These are phyloP conservation scores for Vitellaria paradoxa DNA, from an alignment of 179 eudicot species.

Conservation along the genomic window DNA sequence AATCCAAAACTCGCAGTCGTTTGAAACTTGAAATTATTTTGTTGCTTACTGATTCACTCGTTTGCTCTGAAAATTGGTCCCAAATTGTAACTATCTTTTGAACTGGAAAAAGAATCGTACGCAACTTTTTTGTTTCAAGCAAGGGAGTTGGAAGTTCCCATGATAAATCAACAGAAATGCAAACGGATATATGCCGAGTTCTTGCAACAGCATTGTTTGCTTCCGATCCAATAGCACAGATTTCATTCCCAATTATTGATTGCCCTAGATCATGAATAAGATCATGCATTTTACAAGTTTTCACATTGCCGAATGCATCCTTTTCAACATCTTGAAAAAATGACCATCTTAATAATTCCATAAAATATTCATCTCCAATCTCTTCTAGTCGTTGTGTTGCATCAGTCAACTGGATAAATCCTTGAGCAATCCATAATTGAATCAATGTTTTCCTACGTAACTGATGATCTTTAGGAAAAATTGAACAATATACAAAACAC, in stretches of 20 bases:
- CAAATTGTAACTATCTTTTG: background rate
- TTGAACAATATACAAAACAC: slow-evolving; percentile 5
- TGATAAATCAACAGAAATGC: too few species aligned
- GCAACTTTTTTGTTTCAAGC: background rate
- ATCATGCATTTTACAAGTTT: background rate
- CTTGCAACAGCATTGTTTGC: background rate
- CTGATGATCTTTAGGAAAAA: slow-evolving; percentile 22
- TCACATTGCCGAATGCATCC: background rate
- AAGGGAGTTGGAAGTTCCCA: background rate
- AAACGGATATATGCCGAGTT: background rate
- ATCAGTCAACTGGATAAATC: slow-evolving; percentile 5
- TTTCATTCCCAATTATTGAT: slow-evolving; percentile 4
- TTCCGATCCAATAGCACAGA: background rate
- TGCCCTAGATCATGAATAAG: too few species aligned
- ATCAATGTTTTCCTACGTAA: slow-evolving; percentile 9
- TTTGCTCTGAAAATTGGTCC: too few species aligned
- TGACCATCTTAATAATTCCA: slow-evolving; percentile 5
- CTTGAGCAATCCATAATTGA: too few species aligned
- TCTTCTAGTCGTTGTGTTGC: slow-evolving; percentile 8
- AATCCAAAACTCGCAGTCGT: background rate
- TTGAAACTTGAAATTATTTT: background rate
- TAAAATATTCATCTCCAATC: slow-evolving; percentile 10
- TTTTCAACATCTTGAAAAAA: slow-evolving; percentile 13
- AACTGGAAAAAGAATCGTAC: background rate
- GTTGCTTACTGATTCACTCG: background rate